Base-by-base conservation (phyloP, 805 yeast species). In the Wickerhamomyces chaumierensis region DNA sequence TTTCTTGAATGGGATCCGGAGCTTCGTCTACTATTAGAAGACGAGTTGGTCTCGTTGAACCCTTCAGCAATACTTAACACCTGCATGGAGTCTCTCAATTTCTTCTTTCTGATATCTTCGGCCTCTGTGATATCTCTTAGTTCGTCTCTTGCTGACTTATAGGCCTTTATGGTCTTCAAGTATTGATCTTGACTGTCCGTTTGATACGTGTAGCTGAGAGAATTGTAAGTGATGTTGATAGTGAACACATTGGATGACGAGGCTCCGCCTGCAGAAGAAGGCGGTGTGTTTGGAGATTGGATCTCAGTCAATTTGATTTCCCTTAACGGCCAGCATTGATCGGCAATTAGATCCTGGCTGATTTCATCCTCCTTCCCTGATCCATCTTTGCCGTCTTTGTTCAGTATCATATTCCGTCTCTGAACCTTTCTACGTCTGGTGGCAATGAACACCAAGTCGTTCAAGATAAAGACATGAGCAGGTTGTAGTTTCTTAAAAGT, bases 401-500 rank as follows among this genome's bases (percentile, higher is more conserved):
- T n/a, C n/a, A n/a, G 23, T 7, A 21, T 9, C 23, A 21, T 7
- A 21, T 21, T 21, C 23, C 23, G 23, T 21, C 23, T 42, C 6
- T 45, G 45, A 3, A 42, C 37, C 29, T 65, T 52, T 33, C 69
- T 53, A 43, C 73, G 75, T 42, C 76, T 71, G 1, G 83, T 68
- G 0, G 96, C 95, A 31, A 88, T 66, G 40, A 88, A 59, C 1
- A 87, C 55, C 49, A 78, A 68, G 56, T 88, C 96, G 52, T 81
- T 87, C 47, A 88, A 63, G 8, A 88, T 58, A 49, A 83, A 82
- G 35, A 88, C 56, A 50, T 82, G 94, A 4, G 81, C 77, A 2
- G 85, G 78, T 47, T 81, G 78, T 27, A 79, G 65, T 1, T 87
- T 79, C 55, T 84, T 84, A 73, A 85, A 76, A 12, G 94, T 85